Evolutionary conservation across 2,329 filamentous ascomycete species (phyloP).

Genomic region (Trichocomaceae sp.): DNA sequence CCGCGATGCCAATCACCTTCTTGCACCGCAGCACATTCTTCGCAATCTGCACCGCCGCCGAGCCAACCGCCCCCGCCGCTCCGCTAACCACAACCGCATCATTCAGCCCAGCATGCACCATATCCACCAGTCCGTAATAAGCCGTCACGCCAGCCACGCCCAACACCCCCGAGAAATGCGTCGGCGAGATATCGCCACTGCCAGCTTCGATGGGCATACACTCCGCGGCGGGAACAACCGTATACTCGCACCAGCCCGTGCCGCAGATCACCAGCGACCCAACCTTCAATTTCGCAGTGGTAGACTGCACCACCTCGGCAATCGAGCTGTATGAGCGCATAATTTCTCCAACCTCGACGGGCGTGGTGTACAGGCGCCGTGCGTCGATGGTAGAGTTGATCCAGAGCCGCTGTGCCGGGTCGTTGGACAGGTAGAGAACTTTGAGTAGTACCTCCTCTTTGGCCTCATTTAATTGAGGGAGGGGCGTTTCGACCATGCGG

Average conservation of each 20-base stretch:
- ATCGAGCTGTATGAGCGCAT: not conserved
- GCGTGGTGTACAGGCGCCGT: not conserved
- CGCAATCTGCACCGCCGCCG: slow-evolving; percentile 13
- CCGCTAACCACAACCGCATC: slow-evolving; percentile 12
- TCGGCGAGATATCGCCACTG: not conserved
- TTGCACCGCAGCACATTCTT: slow-evolving; percentile 8
- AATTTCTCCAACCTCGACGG: not conserved
- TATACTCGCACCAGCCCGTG: not conserved
- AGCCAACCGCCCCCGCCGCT: slow-evolving; percentile 12
- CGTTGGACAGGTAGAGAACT: not conserved
- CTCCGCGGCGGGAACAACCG: not conserved
- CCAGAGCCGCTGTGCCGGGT: not conserved
- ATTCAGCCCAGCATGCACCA: slow-evolving; percentile 1
- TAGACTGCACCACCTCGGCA: not conserved
- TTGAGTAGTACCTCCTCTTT: not conserved
- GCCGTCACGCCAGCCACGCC: slow-evolving; percentile 12
- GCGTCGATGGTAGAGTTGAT: not conserved
- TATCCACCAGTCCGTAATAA: slow-evolving; percentile 11
- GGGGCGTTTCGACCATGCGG: not conserved
- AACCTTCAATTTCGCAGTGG: not conserved
- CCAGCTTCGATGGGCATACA: not conserved
- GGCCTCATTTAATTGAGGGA: not conserved
- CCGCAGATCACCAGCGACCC: not conserved
- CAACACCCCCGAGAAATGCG: slow-evolving; percentile 9
- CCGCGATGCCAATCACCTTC: slow-evolving; percentile 4